Evolutionary conservation across 805 yeast genomes (phyloP), one percentile per base, ranked within the genome.

Genomic region (Maudiozyma pseudohumilis): DNA sequence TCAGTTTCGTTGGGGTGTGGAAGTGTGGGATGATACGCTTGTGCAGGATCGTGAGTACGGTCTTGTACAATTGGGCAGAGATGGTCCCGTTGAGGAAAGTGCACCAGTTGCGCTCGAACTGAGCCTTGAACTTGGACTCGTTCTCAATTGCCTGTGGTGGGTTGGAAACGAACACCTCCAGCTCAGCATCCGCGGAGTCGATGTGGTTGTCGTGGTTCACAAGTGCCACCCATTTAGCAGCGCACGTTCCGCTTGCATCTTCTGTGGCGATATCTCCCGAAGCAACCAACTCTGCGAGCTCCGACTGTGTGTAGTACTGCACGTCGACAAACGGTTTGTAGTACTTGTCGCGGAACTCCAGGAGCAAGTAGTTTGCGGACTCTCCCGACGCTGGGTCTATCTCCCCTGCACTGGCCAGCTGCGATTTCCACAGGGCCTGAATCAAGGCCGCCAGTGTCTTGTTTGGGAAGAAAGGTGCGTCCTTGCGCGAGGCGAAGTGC

Each of bases 1-100:
- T 88, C 32, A 92, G 63, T 43, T 73, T 69, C 30, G 84, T 81
- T 6, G 97, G 95, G 46, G 77, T 78, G 32, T 73, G 69, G 69
- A 86, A 72, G 52, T 70, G 73, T 27, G 96, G 96, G 26, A 89
- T 79, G 29, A 92, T 70, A 43, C 94, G 66, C 55, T 85, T 86
- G 59, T 92, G 96, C 48, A 92, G 56, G 2, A 87, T 69, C 4
- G 75, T 61, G 40, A 89, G 64, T 5, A 80, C 67, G 2, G 79
- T 64, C 56, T 84, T 85, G 58, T 81, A 80, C 55, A 85, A 94
- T 2, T 55, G 59, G 2, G 53, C 41, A 1, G 69, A 56, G 10
- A 74, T 55, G 3, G 74, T 68, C 16, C 70, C 66, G 34, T 69
- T 64, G 46, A 92, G 64, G 4, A 75, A 56, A 13, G 64, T 52